A percentile compares a stretch with the other conserved stretches of the same genome.
phyloP scores from a whole-genome alignment of 768 basidiomycete genomes.

The Amanita fuliginea region DNA sequence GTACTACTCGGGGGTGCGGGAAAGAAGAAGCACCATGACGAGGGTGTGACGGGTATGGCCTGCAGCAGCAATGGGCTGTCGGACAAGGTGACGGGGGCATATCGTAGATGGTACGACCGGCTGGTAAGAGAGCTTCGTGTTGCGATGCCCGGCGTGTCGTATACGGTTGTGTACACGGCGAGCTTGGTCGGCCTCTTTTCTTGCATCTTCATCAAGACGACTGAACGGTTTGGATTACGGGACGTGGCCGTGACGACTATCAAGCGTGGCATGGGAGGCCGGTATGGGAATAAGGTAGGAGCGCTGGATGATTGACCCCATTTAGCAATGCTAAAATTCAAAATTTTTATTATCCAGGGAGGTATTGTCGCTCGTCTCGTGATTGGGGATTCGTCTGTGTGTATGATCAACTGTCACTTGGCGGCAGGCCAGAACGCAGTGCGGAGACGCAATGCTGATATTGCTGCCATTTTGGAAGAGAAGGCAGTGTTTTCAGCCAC shows the following conservation, averaged over 20 bases:
- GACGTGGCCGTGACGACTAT: conserved; percentile 71
- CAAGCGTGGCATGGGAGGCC: conserved; percentile 87
- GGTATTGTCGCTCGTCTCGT: conserved; percentile 86
- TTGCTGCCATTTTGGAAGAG: conserved; percentile 81
- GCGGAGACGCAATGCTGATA: conserved; percentile 76
- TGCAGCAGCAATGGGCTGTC: conserved; percentile 34
- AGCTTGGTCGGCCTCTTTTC: conserved; percentile 86
- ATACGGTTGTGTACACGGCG: conserved; percentile 73
- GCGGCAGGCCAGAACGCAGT: conserved; percentile 89
- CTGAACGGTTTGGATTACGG: conserved; percentile 47
- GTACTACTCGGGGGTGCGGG: conserved; percentile 55
- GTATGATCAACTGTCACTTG: conserved; percentile 94
- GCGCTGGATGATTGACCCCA: conserved; percentile 10
- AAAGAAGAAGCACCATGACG: conserved; percentile 45
- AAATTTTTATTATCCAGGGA: conserved; percentile 36
- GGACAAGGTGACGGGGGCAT: conserved; percentile 78
- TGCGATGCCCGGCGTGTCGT: conserved; percentile 68
- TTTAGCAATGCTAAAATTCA: neutral
- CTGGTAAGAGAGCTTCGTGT: conserved; percentile 61
- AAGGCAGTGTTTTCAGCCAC: conserved; percentile 51
- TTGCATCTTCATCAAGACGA: conserved; percentile 62
- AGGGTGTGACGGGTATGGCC: conserved; percentile 1
- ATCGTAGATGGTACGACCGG: conserved; percentile 83
- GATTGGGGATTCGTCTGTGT: conserved; percentile 86
- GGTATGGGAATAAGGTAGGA: conserved; percentile 88